These are phyloP conservation scores for Wickerhamomyces rabaulensis DNA, from an alignment of 805 yeast species.

Conservation along the genomic window DNA sequence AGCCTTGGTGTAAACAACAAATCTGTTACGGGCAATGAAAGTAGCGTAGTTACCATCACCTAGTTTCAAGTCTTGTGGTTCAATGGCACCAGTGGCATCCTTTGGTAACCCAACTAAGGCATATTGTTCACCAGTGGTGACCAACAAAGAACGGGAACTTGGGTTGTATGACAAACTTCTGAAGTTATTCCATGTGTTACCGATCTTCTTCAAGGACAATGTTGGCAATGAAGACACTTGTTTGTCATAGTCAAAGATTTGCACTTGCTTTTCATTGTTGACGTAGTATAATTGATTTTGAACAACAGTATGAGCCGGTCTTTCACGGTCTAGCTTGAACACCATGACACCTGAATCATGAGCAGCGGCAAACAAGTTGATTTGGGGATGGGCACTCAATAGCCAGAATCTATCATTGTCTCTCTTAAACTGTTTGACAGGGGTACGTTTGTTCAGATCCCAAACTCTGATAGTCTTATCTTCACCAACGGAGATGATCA, in stretches of 20 bases:
- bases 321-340: constrained; percentile 93
- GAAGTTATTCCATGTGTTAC: constrained; percentile 82
- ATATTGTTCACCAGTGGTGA: constrained; percentile 73
- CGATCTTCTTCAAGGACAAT: constrained; percentile 77
- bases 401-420: constrained; percentile 95
- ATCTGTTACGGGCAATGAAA: constrained; percentile 92
- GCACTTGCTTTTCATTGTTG: constrained; percentile 82
- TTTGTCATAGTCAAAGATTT: constrained; percentile 63
- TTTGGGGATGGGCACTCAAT: constrained; percentile 79
- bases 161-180: constrained; percentile 87
- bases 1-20: constrained; percentile 68
- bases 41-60: constrained; percentile 84
- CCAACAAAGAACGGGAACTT: constrained; percentile 79
- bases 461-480: constrained; percentile 95
- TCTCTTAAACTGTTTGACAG: constrained; percentile 89
- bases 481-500: constrained; percentile 89
- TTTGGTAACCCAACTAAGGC: constrained; percentile 76
- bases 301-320: constrained; percentile 79
- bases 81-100: constrained; percentile 89
- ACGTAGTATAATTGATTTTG: constrained; percentile 74
- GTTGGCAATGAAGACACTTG: constrained; percentile 70
- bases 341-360: constrained; percentile 98
- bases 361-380: constrained; percentile 92
- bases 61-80: constrained; percentile 72
- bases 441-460: constrained; percentile 92